phyloP scores from a whole-genome alignment of 108 stramenopile species.

The Tribonema minus region DNA sequence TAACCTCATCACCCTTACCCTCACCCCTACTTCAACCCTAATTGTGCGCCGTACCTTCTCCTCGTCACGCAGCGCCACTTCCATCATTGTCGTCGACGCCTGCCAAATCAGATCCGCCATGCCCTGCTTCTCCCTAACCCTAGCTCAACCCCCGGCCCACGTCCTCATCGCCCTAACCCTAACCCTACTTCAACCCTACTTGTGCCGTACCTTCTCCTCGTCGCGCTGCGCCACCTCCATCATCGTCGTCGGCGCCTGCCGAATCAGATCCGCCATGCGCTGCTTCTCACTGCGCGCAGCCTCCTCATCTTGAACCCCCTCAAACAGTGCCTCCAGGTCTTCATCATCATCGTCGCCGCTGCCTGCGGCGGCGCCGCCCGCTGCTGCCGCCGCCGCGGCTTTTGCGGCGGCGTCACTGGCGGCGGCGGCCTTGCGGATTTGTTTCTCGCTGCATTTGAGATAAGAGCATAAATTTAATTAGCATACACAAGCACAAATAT shows the following conservation, averaged over 20 bases:
- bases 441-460: too few relatives aligned
- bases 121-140: neutral
- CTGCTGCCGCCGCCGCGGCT: too few relatives aligned
- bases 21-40: too few relatives aligned
- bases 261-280: neutral
- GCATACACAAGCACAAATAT: too few relatives aligned
- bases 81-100: neutral
- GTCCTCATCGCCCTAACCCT: too few relatives aligned
- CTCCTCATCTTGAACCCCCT: neutral
- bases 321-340: neutral
- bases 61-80: neutral
- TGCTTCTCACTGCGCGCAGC: neutral
- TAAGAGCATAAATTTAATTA: too few relatives aligned
- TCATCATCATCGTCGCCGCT: neutral
- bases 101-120: neutral
- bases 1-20: too few relatives aligned
- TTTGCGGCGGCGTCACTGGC: too few relatives aligned
- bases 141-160: too few relatives aligned
- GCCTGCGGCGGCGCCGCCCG: too few relatives aligned
- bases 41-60: neutral
- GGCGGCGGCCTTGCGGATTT: too few relatives aligned
- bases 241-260: neutral
- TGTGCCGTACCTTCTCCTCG: neutral
- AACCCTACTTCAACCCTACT: too few relatives aligned
- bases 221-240: neutral